These are phyloP conservation scores for Salvia sclarea DNA, from an alignment of 305 asterid species.

Conservation along the genomic window DNA sequence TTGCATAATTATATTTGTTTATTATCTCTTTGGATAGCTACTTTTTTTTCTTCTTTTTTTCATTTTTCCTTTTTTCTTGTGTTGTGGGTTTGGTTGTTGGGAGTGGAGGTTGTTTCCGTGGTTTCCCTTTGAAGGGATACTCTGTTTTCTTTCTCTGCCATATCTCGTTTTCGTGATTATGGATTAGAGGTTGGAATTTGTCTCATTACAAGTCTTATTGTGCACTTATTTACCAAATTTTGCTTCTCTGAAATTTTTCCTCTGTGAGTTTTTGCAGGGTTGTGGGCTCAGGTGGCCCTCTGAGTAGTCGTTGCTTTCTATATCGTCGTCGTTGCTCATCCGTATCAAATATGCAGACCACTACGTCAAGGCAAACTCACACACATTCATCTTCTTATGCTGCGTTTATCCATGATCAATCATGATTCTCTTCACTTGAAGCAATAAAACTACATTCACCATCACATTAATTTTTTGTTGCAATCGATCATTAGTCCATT, in stretches of 20 bases:
- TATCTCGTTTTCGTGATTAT: conserved; percentile 20
- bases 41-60: conserved; percentile 6
- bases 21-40: conserved; percentile 35
- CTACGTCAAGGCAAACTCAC: conserved; percentile 33
- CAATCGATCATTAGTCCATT: no score
- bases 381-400: background rate
- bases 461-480: no score
- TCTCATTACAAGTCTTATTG: conserved; percentile 25
- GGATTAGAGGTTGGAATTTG: conserved; percentile 41
- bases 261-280: conserved; percentile 44
- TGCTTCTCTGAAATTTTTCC: conserved; percentile 34
- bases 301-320: conserved; percentile 29
- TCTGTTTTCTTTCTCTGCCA: conserved; percentile 9
- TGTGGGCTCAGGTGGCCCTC: conserved; percentile 62
- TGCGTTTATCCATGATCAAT: no score
- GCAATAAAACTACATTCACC: no score
- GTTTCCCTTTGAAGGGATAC: conserved; percentile 77
- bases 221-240: conserved; percentile 8
- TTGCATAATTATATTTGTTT: conserved; percentile 43
- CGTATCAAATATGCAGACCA: conserved; percentile 34
- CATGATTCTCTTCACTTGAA: no score
- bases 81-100: conserved; percentile 72
- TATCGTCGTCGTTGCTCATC: conserved; percentile 33
- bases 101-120: conserved; percentile 83
- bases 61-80: conserved; percentile 26